phyloP scores from a whole-genome alignment of 2,329 filamentous ascomycete species.

The Ophiocordyceps sinensis region DNA sequence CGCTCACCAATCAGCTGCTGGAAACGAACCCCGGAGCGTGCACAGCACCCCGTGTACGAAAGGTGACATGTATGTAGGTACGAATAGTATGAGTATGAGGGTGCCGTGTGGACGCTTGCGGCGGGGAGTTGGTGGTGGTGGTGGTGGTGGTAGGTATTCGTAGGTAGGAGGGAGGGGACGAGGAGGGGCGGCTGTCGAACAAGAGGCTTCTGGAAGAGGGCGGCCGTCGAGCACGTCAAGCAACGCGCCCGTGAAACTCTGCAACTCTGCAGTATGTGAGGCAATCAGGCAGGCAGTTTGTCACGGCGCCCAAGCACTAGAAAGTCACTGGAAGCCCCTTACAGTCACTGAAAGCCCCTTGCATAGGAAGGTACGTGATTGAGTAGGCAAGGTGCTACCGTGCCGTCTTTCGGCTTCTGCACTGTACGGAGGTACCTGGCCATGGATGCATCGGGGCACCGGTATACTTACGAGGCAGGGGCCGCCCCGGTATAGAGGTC shows the following conservation, averaged over 20 bases:
- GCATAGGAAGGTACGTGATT: neutral
- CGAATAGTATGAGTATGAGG: neutral
- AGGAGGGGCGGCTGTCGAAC: too few species aligned
- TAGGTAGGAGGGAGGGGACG: too few species aligned
- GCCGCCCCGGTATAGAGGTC: too few species aligned
- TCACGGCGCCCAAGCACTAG: neutral
- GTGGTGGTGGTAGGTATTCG: too few species aligned
- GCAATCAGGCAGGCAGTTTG: neutral
- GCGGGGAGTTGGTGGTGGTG: too few species aligned
- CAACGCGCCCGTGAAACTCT: neutral
- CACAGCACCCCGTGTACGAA: too few species aligned
- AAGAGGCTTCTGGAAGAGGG: neutral
- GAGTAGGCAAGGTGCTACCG: neutral
- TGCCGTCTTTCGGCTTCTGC: neutral
- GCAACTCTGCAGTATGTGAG: too few species aligned
- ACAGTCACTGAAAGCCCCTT: neutral
- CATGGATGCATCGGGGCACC: too few species aligned
- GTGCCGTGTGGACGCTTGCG: neutral
- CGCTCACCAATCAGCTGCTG: neutral
- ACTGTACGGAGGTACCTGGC: neutral
- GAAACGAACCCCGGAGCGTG: neutral
- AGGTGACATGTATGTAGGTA: too few species aligned
- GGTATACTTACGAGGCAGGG: too few species aligned
- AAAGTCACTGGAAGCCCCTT: too few species aligned
- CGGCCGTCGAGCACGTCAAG: too few species aligned